phyloP scores from a whole-genome alignment of 2,329 filamentous ascomycete genomes.

The Conoideocrella luteorostrata region DNA sequence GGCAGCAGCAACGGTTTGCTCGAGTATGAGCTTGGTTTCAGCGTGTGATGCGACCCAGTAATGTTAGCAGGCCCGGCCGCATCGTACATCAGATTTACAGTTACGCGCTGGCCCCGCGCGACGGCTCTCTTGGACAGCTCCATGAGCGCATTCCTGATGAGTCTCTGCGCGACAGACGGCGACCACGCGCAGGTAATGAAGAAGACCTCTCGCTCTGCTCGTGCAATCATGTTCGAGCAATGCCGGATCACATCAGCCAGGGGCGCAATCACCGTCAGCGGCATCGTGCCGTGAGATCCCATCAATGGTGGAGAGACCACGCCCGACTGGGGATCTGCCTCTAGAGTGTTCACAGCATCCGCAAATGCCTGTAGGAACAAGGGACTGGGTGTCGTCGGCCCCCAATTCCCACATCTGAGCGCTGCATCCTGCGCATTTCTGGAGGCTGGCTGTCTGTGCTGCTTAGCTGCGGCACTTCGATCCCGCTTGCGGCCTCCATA shows the following conservation, averaged over 20 bases:
- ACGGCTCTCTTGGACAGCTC: slow-evolving; percentile 64
- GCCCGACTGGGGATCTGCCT: slow-evolving; percentile 43
- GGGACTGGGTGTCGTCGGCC: slow-evolving; percentile 53
- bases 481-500: slow-evolving; percentile 32
- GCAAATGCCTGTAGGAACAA: slow-evolving; percentile 65
- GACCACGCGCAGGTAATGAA: slow-evolving; percentile 74
- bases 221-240: slow-evolving; percentile 68
- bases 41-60: slow-evolving; percentile 57
- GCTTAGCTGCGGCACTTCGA: slow-evolving; percentile 8
- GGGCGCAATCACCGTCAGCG: slow-evolving; percentile 56
- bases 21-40: slow-evolving; percentile 52
- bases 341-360: slow-evolving; percentile 52
- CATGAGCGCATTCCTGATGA: slow-evolving; percentile 61
- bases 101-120: slow-evolving; percentile 46
- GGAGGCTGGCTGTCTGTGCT: slow-evolving; percentile 17
- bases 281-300: slow-evolving; percentile 53
- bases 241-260: slow-evolving; percentile 62
- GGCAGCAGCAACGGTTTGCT: slow-evolving; percentile 55
- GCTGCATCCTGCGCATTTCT: slow-evolving; percentile 43
- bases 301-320: slow-evolving; percentile 47
- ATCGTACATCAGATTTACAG: slow-evolving; percentile 73
- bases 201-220: slow-evolving; percentile 66
- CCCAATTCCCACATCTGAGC: slow-evolving; percentile 61
- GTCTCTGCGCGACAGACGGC: slow-evolving; percentile 57
- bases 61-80: slow-evolving; percentile 59